These are phyloP conservation scores for Cladosporium halotolerans DNA, from an alignment of 2,329 filamentous ascomycete species.

Conservation along the genomic window DNA sequence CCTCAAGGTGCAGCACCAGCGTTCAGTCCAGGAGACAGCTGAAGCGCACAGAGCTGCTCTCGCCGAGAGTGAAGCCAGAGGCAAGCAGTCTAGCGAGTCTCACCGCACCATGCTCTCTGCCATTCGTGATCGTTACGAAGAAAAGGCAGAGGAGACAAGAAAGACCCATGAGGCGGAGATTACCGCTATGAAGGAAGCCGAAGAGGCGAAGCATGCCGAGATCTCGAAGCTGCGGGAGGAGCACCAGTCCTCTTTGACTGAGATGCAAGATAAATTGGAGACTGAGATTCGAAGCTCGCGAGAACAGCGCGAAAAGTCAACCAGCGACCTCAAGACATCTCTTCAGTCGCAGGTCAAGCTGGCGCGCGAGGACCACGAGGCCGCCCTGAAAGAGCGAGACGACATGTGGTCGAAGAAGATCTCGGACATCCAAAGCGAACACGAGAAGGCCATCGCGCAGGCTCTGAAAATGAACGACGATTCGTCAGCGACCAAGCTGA, in stretches of 20 bases:
- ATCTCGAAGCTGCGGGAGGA: constrained; percentile 12
- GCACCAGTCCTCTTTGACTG: constrained; percentile 14
- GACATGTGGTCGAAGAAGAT: constrained; percentile 18
- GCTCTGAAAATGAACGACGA: constrained; percentile 14
- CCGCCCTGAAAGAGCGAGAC: constrained; percentile 17
- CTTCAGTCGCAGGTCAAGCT: constrained; percentile 10
- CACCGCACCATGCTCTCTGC: background rate
- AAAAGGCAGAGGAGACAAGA: constrained; percentile 2
- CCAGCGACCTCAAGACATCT: background rate
- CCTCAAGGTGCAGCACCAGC: background rate
- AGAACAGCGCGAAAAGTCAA: constrained; percentile 10
- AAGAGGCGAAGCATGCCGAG: constrained; percentile 12
- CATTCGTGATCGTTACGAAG: constrained; percentile 2
- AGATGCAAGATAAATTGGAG: constrained; percentile 1
- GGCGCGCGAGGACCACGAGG: constrained; percentile 15
- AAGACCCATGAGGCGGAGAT: background rate
- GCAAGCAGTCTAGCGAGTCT: background rate
- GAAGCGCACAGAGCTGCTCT: background rate
- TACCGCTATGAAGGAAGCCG: background rate
- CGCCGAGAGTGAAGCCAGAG: background rate
- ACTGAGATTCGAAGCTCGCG: background rate
- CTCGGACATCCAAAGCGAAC: constrained; percentile 12
- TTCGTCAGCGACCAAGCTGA: constrained; percentile 14
- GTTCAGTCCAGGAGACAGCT: background rate
- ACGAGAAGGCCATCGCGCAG: constrained; percentile 15